Evolutionary conservation across 805 yeast species (phyloP).

Genomic region (Scheffersomyces ergatensis): DNA sequence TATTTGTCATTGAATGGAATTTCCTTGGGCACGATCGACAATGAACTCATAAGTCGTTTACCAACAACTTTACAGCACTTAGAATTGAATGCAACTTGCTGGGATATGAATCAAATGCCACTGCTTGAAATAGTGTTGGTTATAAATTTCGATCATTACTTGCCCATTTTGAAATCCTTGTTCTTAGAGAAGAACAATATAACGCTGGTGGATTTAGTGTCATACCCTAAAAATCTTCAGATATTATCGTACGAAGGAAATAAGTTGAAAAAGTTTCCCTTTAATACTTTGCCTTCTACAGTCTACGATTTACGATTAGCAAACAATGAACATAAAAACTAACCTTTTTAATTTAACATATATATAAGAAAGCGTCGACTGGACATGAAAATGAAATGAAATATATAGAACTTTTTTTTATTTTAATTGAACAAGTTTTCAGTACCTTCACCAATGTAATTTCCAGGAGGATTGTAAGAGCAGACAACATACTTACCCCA

Average conservation of each 20-base stretch:
- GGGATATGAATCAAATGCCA: background rate
- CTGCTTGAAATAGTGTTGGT: background rate
- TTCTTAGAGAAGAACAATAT: background rate
- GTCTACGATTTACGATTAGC: background rate
- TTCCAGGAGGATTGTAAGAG: conserved; percentile 74
- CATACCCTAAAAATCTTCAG: background rate
- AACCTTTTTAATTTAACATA: background rate
- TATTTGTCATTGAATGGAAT: background rate
- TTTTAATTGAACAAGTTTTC: conserved; percentile 7
- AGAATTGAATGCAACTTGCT: background rate
- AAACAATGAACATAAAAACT: background rate
- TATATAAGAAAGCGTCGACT: background rate
- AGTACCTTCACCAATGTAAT: conserved; percentile 45
- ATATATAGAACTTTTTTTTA: background rate
- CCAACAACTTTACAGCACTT: background rate
- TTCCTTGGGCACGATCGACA: background rate
- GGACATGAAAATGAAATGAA: background rate
- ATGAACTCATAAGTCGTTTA: background rate
- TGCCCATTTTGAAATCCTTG: background rate
- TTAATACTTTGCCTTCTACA: background rate
- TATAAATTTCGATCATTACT: background rate
- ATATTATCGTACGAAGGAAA: background rate
- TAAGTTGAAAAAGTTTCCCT: background rate
- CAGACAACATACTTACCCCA: conserved; percentile 67
- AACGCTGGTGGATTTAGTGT: background rate